Conservation (phyloP, 257 asterid species). For the Petrea volubilis region DNA sequence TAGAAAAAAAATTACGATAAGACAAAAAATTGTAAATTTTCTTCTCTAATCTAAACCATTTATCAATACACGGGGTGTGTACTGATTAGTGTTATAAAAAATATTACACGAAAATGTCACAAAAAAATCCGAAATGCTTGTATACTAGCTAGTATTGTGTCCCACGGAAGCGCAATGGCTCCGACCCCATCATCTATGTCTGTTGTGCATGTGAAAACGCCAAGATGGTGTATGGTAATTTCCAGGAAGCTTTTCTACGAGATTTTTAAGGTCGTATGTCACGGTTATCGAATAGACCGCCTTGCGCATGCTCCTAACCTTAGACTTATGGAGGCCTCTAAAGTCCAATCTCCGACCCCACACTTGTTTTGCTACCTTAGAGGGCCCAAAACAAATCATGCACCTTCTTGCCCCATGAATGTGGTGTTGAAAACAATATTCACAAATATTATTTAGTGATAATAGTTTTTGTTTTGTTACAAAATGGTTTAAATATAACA, state of each 20-base stretch:
- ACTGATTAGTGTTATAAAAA: too few species aligned
- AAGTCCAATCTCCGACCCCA: not conserved
- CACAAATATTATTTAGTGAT: too few species aligned
- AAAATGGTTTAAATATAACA: too few species aligned
- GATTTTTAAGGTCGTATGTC: slow-evolving; percentile 21
- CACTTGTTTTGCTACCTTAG: not conserved
- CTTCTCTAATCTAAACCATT: too few species aligned
- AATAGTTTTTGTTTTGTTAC: too few species aligned
- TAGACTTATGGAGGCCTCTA: not conserved
- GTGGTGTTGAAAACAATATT: too few species aligned
- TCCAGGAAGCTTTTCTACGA: slow-evolving; percentile 1
- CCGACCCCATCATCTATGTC: not conserved
- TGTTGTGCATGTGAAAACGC: not conserved
- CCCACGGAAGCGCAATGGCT: not conserved
- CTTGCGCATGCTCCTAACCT: not conserved
- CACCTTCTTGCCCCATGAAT: not conserved
- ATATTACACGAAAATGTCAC: too few species aligned
- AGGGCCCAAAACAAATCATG: not conserved
- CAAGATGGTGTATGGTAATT: not conserved
- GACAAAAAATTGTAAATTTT: too few species aligned
- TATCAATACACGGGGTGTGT: too few species aligned
- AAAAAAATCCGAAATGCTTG: too few species aligned
- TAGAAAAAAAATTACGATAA: too few species aligned
- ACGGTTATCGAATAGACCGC: not conserved
- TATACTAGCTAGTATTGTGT: too few species aligned